These are phyloP conservation scores for Syzygium grande DNA, from an alignment of 345 rosid species.

Conservation along the genomic window DNA sequence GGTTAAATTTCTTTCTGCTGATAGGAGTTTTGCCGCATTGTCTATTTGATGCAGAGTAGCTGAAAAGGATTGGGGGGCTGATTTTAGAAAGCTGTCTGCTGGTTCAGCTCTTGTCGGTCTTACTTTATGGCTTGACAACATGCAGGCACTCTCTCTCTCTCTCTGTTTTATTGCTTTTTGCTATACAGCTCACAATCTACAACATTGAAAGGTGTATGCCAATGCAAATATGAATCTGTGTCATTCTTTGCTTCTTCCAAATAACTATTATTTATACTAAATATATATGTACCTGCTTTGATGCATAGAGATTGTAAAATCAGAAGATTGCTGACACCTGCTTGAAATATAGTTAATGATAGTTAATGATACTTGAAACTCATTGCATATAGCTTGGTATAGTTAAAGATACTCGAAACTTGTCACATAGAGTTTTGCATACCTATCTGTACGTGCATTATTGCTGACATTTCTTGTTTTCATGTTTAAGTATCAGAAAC, in stretches of 20 bases:
- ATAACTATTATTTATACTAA: not conserved
- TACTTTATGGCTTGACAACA: constrained; percentile 88
- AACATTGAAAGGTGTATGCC: not conserved
- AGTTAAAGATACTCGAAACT: not conserved
- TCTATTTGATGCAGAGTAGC: constrained; percentile 60
- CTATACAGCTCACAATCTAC: not conserved
- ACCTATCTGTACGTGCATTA: not conserved
- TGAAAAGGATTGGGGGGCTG: constrained; percentile 96
- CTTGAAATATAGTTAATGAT: not conserved
- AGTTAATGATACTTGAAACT: not conserved
- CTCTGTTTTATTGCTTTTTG: not conserved
- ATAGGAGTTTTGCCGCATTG: not conserved
- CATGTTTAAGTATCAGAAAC: not conserved
- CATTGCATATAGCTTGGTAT: not conserved
- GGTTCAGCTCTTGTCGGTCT: constrained; percentile 96
- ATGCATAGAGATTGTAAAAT: not conserved
- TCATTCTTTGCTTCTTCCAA: not conserved
- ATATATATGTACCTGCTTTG: not conserved
- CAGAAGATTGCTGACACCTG: not conserved
- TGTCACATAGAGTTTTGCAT: not conserved
- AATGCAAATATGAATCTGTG: not conserved
- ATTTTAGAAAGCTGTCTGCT: constrained; percentile 83
- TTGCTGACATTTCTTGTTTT: not conserved
- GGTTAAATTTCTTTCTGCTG: not conserved
- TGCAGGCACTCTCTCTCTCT: constrained; percentile 60